These are phyloP conservation scores for Tuber indicum DNA, from an alignment of 495 filamentous ascomycete species.

Conservation along the genomic window DNA sequence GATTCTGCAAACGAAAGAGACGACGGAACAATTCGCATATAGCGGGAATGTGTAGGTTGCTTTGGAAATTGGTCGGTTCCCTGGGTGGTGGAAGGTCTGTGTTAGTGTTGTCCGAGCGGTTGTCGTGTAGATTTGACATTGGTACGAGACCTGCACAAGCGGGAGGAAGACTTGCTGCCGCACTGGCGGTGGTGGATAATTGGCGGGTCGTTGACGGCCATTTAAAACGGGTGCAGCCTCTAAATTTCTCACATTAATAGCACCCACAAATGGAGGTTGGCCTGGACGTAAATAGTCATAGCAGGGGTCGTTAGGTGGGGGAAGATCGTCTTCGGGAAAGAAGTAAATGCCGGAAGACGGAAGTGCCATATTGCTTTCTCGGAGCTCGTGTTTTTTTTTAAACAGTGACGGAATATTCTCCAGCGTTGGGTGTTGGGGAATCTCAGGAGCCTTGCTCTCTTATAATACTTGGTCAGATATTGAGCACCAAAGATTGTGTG, in stretches of 20 bases:
- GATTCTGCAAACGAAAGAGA: slow-evolving; percentile 55
- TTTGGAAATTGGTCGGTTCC: slow-evolving; percentile 46
- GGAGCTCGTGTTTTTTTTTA: background rate
- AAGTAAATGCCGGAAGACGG: background rate
- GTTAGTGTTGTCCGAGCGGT: slow-evolving; percentile 54
- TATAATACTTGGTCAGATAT: background rate
- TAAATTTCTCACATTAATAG: background rate
- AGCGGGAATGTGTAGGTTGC: slow-evolving; percentile 61
- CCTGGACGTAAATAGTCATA: background rate
- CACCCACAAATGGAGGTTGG: background rate
- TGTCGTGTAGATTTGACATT: slow-evolving; percentile 52
- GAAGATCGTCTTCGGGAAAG: background rate
- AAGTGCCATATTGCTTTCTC: background rate
- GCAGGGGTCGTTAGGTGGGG: background rate
- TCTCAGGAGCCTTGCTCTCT: background rate
- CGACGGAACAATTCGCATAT: slow-evolving; percentile 59
- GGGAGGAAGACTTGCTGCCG: slow-evolving; percentile 36
- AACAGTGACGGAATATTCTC: background rate
- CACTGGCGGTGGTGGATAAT: background rate
- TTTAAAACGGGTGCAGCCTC: background rate
- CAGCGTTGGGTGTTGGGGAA: no score
- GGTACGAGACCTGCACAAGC: slow-evolving; percentile 49
- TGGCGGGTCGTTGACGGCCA: background rate
- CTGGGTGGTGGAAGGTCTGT: slow-evolving; percentile 56
- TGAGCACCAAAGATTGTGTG: background rate